Evolutionary conservation across 345 rosid species (phyloP).

Genomic region (Anacardium occidentale): DNA sequence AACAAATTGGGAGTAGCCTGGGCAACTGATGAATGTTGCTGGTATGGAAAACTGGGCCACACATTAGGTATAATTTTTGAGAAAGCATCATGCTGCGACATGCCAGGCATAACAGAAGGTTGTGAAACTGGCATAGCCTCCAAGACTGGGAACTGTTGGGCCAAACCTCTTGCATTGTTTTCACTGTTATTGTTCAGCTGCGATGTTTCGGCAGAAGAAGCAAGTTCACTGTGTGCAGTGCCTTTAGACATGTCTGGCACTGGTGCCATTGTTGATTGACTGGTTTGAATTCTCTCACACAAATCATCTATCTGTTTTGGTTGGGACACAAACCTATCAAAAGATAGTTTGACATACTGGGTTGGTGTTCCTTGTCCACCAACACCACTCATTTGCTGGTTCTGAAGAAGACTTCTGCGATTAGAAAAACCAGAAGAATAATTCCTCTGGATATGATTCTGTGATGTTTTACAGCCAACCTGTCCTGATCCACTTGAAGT

Average conservation of each 20-base stretch:
- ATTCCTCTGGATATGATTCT: conserved; percentile 28
- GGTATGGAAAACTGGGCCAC: conserved; percentile 42
- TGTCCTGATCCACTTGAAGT: conserved; percentile 39
- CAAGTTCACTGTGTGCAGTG: conserved; percentile 23
- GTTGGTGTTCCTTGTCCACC: conserved; percentile 32
- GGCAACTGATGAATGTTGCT: conserved; percentile 38
- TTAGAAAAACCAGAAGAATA: conserved; percentile 44
- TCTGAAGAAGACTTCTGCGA: conserved; percentile 44
- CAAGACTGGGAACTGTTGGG: conserved; percentile 46
- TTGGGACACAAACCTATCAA: conserved; percentile 39
- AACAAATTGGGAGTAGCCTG: conserved; percentile 35
- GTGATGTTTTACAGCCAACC: conserved; percentile 21
- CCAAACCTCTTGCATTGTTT: conserved; percentile 33
- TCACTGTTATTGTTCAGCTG: conserved; percentile 28
- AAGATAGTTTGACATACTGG: conserved; percentile 35
- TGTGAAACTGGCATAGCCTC: conserved; percentile 48
- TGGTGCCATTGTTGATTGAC: conserved; percentile 37
- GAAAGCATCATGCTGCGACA: conserved; percentile 38
- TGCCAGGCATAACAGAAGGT: conserved; percentile 32
- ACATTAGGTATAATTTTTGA: conserved; percentile 37
- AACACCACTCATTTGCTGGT: conserved; percentile 36
- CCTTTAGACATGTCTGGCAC: conserved; percentile 23
- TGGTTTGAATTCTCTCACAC: conserved; percentile 44
- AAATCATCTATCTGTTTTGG: conserved; percentile 36
- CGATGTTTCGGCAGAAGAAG: conserved; percentile 41